These are phyloP conservation scores for Fusarium clavum DNA, from an alignment of 2,329 filamentous ascomycete genomes.

Conservation along the genomic window DNA sequence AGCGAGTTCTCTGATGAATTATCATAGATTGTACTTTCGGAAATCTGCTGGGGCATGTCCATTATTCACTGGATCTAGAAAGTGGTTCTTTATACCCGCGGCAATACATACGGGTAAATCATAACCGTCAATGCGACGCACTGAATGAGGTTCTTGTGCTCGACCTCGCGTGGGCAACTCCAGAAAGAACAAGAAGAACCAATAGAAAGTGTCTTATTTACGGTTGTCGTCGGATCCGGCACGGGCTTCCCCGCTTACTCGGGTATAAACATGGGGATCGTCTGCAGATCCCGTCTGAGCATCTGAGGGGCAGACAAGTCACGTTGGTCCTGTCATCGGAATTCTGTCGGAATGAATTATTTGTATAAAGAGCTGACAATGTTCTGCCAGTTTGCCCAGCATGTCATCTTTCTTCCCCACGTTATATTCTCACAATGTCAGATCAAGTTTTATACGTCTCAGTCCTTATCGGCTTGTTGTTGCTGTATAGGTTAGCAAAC, in stretches of 20 bases:
- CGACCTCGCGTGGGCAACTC: not conserved
- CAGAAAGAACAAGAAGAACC: not conserved
- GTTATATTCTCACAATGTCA: constrained; percentile 14
- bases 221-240: constrained; percentile 15
- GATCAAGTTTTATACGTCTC: constrained; percentile 26
- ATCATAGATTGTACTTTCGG: fast-evolving
- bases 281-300: constrained; percentile 4
- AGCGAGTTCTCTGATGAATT: not conserved
- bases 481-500: constrained; percentile 51
- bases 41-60: not conserved
- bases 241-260: constrained; percentile 24
- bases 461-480: constrained; percentile 8
- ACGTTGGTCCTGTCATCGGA: not conserved
- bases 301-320: constrained; percentile 17
- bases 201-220: constrained; percentile 6
- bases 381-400: not conserved
- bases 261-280: constrained; percentile 4
- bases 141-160: not conserved
- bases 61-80: not conserved
- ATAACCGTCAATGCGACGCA: not conserved
- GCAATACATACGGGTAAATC: not conserved
- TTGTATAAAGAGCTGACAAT: constrained; percentile 6
- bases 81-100: not conserved
- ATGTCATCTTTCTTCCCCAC: not conserved
- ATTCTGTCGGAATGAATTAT: not conserved